phyloP scores from a whole-genome alignment of 169 alveolate species.

The Babesia ovata region DNA sequence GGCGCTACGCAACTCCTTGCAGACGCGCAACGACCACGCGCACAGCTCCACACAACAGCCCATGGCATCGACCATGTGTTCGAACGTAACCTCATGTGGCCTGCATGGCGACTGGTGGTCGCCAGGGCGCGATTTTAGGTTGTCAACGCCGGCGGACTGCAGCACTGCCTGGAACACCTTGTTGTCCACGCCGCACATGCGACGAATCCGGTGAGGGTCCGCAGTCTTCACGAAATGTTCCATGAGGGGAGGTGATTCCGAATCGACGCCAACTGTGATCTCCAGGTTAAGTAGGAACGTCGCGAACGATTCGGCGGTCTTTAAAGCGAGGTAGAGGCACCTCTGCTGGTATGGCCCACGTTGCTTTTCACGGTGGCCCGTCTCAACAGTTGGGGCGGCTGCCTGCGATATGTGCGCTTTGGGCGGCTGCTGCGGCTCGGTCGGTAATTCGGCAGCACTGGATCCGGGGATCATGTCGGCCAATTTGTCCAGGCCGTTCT shows the following conservation, averaged over 20 bases:
- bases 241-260: conserved; percentile 14
- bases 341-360: conserved; percentile 20
- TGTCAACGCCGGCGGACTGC: not conserved
- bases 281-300: conserved; percentile 17
- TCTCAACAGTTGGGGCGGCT: not conserved
- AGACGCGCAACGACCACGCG: conserved; percentile 30
- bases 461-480: not conserved
- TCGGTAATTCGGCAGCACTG: not conserved
- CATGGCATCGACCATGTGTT: conserved; percentile 14
- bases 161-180: conserved; percentile 5
- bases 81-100: conserved; percentile 21
- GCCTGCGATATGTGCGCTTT: not conserved
- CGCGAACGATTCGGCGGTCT: conserved; percentile 22
- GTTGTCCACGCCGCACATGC: conserved; percentile 30
- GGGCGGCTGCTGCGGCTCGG: not conserved
- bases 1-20: conserved; percentile 32
- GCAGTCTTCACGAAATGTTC: conserved; percentile 29
- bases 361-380: not conserved
- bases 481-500: conserved; percentile 26
- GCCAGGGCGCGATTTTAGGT: not conserved
- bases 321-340: conserved; percentile 29
- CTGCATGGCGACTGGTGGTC: not conserved
- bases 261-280: conserved; percentile 9
- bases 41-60: conserved; percentile 22
- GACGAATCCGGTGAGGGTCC: not conserved